Evolutionary conservation across 1,284 basidiomycete species (phyloP), one percentile per base, ranked within the genome.

Genomic region (Papiliotrema nemorosa): DNA sequence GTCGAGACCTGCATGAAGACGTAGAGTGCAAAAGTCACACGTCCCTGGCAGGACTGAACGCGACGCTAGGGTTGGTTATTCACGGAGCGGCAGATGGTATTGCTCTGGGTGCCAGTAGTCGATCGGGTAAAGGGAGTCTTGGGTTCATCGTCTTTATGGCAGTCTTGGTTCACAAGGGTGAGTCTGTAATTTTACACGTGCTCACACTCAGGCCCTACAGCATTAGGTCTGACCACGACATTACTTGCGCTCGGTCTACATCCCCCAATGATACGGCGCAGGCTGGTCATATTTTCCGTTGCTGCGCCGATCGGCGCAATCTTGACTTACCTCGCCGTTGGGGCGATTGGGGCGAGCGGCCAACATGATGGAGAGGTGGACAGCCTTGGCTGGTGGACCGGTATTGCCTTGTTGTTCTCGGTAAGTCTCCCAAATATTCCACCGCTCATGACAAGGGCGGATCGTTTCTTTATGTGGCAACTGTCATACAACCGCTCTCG

Each of bases 381-480:
- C 38, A 55, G 57, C 5, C 52, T 74, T 5, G 61, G 63, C 4
- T 76, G 73, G 71, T 86, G 84, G 83, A 85, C 87, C 0, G 90
- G 88, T 5, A 68, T 69, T 2, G 70, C 71, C 2, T 57, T 75
- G 18, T 60, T 74, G 16, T 75, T 75, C 62, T 74, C 73, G 14
- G 72, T 74, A 44, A 61, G 70, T 64, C 10, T 10, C 40, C 5
- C 5, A 25, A 26, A 3, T 18, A 25, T 35, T 18, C 24, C 16
- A 40, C 21, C 12, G 13, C 6, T 25, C 42, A 51, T 55, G 43
- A 50, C 47, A 3, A 91, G 90, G 93, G 90, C 34, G 92, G 92
- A 14, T 91, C 90, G 1, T 97, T 97, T 73, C 77, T 97, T 26
- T 97, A 93, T 67, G 92, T 97, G 29, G 91, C 92, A 0, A 93